phyloP scores from a whole-genome alignment of 2,329 filamentous ascomycete species.

The Lecanicillium sp. region DNA sequence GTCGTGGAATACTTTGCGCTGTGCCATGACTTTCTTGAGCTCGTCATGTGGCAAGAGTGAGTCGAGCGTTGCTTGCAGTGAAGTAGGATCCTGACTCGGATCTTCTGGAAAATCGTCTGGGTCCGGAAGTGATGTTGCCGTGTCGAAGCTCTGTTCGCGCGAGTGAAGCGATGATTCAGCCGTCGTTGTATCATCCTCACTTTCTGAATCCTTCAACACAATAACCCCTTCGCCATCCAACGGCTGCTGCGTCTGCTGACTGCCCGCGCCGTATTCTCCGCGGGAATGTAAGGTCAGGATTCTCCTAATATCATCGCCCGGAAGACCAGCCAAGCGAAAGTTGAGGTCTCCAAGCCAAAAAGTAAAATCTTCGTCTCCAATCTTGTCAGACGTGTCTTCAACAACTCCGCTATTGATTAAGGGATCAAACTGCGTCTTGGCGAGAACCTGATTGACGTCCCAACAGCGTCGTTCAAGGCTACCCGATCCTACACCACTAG shows the following conservation, averaged over 20 bases:
- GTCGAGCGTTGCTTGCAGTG: conserved; percentile 78
- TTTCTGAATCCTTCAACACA: conserved; percentile 34
- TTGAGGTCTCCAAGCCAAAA: conserved; percentile 98
- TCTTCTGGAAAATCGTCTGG: conserved; percentile 61
- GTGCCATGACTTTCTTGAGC: conserved; percentile 62
- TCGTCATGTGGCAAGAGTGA: conserved; percentile 89
- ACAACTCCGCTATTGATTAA: conserved; percentile 57
- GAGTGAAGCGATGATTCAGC: conserved; percentile 24
- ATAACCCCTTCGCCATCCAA: conserved; percentile 43
- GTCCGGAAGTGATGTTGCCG: conserved; percentile 41
- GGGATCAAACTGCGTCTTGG: conserved; percentile 70
- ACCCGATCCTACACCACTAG: conserved; percentile 72
- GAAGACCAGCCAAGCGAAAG: conserved; percentile 80
- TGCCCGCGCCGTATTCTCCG: conserved; percentile 61
- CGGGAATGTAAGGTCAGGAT: conserved; percentile 74
- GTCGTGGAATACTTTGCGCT: conserved; percentile 76
- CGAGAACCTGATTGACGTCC: conserved; percentile 74
- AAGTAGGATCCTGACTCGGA: conserved; percentile 69
- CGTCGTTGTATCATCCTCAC: conserved; percentile 34
- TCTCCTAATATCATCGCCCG: conserved; percentile 81
- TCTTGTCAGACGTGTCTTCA: conserved; percentile 56
- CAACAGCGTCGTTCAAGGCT: conserved; percentile 79
- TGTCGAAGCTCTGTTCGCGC: conserved; percentile 29
- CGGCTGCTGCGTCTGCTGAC: conserved; percentile 23
- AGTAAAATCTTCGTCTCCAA: conserved; percentile 86